Base-by-base conservation (phyloP, 2,329 filamentous ascomycete genomes). In the Pyrenochaeta sp. region DNA sequence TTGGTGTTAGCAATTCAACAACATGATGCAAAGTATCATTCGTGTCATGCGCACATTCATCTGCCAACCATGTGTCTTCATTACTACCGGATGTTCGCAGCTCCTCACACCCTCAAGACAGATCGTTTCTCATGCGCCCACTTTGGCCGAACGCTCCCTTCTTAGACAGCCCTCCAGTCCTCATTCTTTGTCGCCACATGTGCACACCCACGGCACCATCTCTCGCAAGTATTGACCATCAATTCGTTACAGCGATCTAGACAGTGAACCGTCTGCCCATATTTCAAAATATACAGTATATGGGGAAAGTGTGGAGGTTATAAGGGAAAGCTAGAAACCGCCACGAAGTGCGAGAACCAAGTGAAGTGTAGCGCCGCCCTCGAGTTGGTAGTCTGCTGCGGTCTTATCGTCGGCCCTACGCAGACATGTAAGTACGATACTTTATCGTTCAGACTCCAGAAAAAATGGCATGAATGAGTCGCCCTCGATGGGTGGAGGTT, bases 391-490 rank as follows among this genome's bases (percentile, higher is more conserved):
- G 69, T 98, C 94, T 49, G 84, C 82, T 6, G 95, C 94, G 10
- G 92, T 94, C 80, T 97, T 97, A 69, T 98, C 94, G 75, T 99
- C 95, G 73, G 88, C 87, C 92, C 94, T 98, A 21, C 2, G n/a
- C 21, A 14, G 11, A 1, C 11, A 3, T 1, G 18, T 67, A 29
- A 67, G 63, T 35, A 27, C 37, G 2, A 2, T 29, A 15, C n/a
- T 39, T 6, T 20, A 15, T 35, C 11, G 14, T 33, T 14, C 17
- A 23, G 40, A 18, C 41, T 4, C 29, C 23, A 5, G 9, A 7
- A 39, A 2, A 21, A 31, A 3, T 18, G 9, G 55, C 77, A 46
- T 68, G n/a, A n/a, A n/a, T n/a, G n/a, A n/a, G n/a, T n/a, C n/a
- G n/a, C n/a, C n/a, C n/a, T n/a, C n/a, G n/a, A n/a, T n/a, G 9